These are phyloP conservation scores for Lagenidium sp. DNA, from an alignment of 352 stramenopile species.

Conservation along the genomic window DNA sequence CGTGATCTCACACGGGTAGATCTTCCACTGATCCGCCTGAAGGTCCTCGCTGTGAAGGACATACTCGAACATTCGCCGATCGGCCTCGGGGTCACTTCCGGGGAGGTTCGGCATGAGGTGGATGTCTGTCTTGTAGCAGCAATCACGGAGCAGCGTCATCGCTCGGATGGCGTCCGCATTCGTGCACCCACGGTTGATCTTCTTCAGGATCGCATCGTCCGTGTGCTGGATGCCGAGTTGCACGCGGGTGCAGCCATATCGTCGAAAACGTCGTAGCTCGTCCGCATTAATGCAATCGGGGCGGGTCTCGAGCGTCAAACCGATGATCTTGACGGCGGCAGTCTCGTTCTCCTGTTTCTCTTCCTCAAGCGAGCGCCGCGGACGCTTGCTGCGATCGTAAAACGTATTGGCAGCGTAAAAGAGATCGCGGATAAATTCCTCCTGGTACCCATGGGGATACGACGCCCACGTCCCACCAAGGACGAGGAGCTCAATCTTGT, in stretches of 20 bases:
- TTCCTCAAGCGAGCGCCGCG: constrained; percentile 65
- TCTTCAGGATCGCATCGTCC: constrained; percentile 83
- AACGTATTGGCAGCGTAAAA: constrained; percentile 93
- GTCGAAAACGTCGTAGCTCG: constrained; percentile 74
- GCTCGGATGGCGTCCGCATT: constrained; percentile 61
- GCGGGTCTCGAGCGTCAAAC: constrained; percentile 85
- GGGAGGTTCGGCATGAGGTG: constrained; percentile 92
- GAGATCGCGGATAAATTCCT: constrained; percentile 87
- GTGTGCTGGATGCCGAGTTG: constrained; percentile 91
- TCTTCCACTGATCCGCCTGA: constrained; percentile 94
- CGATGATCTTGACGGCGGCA: constrained; percentile 83
- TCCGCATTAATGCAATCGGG: constrained; percentile 88
- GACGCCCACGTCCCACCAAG: constrained; percentile 90
- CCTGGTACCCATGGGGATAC: constrained; percentile 88
- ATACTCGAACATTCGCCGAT: constrained; percentile 88
- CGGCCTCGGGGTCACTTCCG: constrained; percentile 69
- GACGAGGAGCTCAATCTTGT: constrained; percentile 91
- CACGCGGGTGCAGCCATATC: constrained; percentile 82
- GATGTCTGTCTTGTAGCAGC: constrained; percentile 92
- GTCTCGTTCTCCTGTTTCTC: constrained; percentile 88
- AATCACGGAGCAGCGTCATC: constrained; percentile 85
- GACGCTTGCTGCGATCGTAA: constrained; percentile 61
- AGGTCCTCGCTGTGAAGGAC: constrained; percentile 82
- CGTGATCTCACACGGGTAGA: constrained; percentile 91
- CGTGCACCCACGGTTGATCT: constrained; percentile 88